Percentiles rank a stretch among this genome's conserved stretches.
Conservation (phyloP, 2,329 filamentous ascomycete genomes). For the Monosporascus sp. region DNA sequence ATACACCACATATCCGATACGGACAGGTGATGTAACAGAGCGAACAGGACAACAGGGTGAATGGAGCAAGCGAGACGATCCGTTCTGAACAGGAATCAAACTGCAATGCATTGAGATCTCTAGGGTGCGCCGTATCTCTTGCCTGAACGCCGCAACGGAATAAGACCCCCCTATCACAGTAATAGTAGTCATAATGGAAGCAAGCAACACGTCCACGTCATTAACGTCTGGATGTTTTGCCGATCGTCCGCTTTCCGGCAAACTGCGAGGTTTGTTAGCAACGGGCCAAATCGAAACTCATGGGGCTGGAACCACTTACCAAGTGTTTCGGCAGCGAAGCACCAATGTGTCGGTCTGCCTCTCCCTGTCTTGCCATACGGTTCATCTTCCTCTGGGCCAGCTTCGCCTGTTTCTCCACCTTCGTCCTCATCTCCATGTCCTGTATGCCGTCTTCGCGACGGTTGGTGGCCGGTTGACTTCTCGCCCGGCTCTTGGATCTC, state of each 20-base stretch:
- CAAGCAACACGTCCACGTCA: background rate
- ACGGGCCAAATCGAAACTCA: background rate
- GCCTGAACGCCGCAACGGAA: too few species aligned
- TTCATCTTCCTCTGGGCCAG: slow-evolving; percentile 98
- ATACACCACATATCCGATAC: too few species aligned
- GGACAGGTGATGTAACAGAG: too few species aligned
- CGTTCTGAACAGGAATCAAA: too few species aligned
- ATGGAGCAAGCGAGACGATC: too few species aligned
- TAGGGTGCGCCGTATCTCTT: too few species aligned
- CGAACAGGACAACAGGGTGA: too few species aligned
- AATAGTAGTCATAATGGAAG: background rate
- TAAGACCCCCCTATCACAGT: background rate
- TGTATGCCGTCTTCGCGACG: slow-evolving; percentile 73
- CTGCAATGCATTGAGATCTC: too few species aligned
- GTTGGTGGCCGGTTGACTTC: slow-evolving; percentile 58
- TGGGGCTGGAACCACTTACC: slow-evolving; percentile 49
- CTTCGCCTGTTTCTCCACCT: slow-evolving; percentile 84
- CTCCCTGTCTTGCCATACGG: slow-evolving; percentile 92
- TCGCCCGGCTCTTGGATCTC: slow-evolving; percentile 67
- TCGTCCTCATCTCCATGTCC: slow-evolving; percentile 59
- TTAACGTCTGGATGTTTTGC: slow-evolving; percentile 75
- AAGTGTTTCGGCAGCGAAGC: slow-evolving; percentile 84
- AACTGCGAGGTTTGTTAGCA: slow-evolving; percentile 49
- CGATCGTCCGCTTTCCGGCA: slow-evolving; percentile 87
- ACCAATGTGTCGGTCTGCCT: slow-evolving; percentile 86